Evolutionary conservation across 305 asterid species (phyloP).

Genomic region (Andrographis paniculata): DNA sequence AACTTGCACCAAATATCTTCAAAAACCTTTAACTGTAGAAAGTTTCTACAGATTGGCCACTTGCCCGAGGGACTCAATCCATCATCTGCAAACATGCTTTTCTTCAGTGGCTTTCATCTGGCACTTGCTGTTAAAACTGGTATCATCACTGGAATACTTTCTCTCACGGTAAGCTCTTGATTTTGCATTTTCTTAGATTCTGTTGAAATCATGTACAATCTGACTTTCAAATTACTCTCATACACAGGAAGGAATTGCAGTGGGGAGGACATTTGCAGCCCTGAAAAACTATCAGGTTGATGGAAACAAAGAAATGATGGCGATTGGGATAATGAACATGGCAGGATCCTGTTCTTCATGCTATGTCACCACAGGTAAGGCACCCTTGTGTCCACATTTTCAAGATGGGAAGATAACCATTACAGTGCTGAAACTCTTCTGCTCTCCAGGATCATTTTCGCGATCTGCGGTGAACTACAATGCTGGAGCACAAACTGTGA

Average conservation of each 20-base stretch:
- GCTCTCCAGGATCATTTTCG: constrained; percentile 74
- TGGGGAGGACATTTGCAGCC: constrained; percentile 86
- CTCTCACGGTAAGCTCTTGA: constrained; percentile 64
- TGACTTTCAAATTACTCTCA: too few relatives aligned
- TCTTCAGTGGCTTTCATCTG: constrained; percentile 44
- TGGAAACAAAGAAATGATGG: constrained; percentile 97
- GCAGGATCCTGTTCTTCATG: constrained; percentile 84
- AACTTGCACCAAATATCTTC: too few relatives aligned
- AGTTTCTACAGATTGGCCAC: constrained; percentile 56
- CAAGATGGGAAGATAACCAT: neutral
- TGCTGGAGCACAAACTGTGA: constrained; percentile 74
- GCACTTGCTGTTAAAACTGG: constrained; percentile 71
- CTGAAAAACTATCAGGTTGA: constrained; percentile 76
- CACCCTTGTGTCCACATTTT: neutral
- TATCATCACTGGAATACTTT: constrained; percentile 61
- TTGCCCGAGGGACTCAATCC: constrained; percentile 86
- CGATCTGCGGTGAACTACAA: constrained; percentile 88
- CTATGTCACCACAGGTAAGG: constrained; percentile 81
- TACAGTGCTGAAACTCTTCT: neutral
- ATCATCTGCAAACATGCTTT: constrained; percentile 58
- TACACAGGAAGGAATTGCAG: constrained; percentile 86
- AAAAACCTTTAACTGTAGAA: neutral
- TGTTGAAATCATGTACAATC: neutral
- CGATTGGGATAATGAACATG: constrained; percentile 89
- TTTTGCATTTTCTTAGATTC: neutral